A percentile compares a stretch with the other conserved stretches of the same genome.
Evolutionary conservation across 768 basidiomycete genomes (phyloP).

Genomic region (Lentinula aciculospora): DNA sequence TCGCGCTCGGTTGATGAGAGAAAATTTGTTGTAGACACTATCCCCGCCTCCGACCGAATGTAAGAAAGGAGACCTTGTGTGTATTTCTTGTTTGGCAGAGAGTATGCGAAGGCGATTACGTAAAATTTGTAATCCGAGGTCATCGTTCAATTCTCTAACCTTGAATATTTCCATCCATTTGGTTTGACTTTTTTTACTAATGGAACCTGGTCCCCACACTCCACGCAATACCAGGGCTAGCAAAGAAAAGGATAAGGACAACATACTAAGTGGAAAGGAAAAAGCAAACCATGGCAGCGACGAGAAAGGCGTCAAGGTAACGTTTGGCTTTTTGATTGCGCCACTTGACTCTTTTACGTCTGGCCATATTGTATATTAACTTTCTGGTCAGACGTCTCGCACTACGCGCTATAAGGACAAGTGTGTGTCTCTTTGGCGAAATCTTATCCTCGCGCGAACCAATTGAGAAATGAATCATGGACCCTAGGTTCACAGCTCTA

Average conservation of each 20-base stretch:
- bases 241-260: neutral
- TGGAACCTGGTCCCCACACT: neutral
- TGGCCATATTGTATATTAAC: neutral
- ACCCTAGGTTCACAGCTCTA: slow-evolving; percentile 37
- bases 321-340: neutral
- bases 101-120: too few species aligned
- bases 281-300: neutral
- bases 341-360: slow-evolving; percentile 1
- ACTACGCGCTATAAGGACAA: slow-evolving; percentile 5
- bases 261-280: neutral
- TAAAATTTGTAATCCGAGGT: too few species aligned
- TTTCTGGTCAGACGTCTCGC: neutral
- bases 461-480: neutral
- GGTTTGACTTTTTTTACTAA: neutral
- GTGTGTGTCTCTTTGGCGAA: neutral
- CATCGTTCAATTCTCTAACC: too few species aligned
- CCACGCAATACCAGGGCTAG: neutral
- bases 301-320: slow-evolving; percentile 4
- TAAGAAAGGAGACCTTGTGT: too few species aligned
- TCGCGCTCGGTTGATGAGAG: too few species aligned
- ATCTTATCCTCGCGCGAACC: neutral
- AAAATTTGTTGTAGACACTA: too few species aligned
- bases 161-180: too few species aligned
- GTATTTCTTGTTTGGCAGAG: too few species aligned
- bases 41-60: too few species aligned